A percentile compares a stretch with the other conserved stretches of the same genome.
These are phyloP conservation scores for Trichoderma endophyticum DNA, from an alignment of 2,329 filamentous ascomycete species.

Conservation along the genomic window DNA sequence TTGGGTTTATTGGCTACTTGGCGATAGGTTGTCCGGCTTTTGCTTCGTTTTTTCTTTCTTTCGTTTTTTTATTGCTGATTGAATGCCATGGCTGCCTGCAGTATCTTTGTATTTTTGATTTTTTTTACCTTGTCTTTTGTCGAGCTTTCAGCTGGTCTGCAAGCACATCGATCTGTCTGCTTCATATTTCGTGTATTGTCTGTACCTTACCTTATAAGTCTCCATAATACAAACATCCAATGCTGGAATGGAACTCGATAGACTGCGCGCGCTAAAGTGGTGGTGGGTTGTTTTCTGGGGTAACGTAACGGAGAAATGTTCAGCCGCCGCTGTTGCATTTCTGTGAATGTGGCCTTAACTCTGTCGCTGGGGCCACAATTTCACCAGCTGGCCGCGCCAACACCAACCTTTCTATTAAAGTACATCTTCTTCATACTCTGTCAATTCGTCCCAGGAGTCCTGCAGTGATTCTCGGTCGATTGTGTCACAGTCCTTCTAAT, in stretches of 20 bases:
- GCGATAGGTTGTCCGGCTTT: neutral
- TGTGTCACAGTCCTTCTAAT: slow-evolving; percentile 19
- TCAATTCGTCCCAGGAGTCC: slow-evolving; percentile 30
- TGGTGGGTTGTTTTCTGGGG: neutral
- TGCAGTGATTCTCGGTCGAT: slow-evolving; percentile 35
- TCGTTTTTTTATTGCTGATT: neutral
- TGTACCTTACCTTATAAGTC: neutral
- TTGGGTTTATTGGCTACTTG: slow-evolving; percentile 3
- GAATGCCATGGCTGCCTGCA: neutral
- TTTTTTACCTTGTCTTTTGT: neutral
- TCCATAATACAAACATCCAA: neutral
- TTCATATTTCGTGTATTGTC: neutral
- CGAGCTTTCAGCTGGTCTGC: neutral
- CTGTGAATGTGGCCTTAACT: slow-evolving; percentile 47
- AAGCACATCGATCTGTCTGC: neutral
- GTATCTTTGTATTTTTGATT: neutral
- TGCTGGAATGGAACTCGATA: neutral
- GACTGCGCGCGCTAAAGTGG: neutral
- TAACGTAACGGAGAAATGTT: slow-evolving; percentile 34
- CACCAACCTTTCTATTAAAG: slow-evolving; percentile 20
- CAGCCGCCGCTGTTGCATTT: slow-evolving; percentile 30
- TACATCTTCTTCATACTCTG: slow-evolving; percentile 24
- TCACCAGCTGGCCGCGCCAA: slow-evolving; percentile 23
- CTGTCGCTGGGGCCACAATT: slow-evolving; percentile 29
- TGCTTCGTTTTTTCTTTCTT: neutral